Percentiles rank a stretch among this genome's conserved stretches.
Evolutionary conservation across 345 rosid genomes (phyloP).

Genomic region (Hypericum perforatum): DNA sequence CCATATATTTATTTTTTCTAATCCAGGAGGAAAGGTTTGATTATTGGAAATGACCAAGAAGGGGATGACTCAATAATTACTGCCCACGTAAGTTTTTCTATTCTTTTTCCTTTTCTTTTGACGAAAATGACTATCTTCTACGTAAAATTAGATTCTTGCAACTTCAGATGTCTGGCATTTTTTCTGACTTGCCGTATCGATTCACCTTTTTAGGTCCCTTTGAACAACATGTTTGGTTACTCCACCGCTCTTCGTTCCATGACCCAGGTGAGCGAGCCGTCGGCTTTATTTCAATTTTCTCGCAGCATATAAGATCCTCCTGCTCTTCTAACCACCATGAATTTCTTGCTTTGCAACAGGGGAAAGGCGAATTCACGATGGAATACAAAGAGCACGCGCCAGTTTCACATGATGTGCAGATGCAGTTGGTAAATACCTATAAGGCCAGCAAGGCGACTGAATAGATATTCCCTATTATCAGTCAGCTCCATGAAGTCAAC

Average conservation of each 20-base stretch:
- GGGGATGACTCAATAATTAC: slow-evolving; percentile 83
- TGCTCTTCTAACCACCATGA: not conserved
- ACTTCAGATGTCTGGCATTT: no score
- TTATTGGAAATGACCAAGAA: slow-evolving; percentile 93
- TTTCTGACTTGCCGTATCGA: no score
- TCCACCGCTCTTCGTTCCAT: slow-evolving; percentile 92
- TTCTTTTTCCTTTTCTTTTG: not conserved
- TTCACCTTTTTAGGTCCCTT: slow-evolving; percentile 69
- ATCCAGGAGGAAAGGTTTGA: slow-evolving; percentile 91
- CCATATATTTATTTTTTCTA: slow-evolving; percentile 4
- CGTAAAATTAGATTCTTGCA: not conserved
- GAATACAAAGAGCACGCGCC: slow-evolving; percentile 92
- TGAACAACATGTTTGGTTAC: slow-evolving; percentile 98
- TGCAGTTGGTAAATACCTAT: slow-evolving; percentile 66
- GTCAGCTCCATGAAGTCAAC: no score
- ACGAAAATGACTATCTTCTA: not conserved
- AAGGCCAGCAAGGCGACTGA: slow-evolving; percentile 49
- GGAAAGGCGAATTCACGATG: slow-evolving; percentile 98
- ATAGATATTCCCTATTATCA: slow-evolving; percentile 19
- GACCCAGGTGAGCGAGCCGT: slow-evolving; percentile 55
- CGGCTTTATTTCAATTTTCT: not conserved
- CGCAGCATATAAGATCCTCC: not conserved
- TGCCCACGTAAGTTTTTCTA: slow-evolving; percentile 48
- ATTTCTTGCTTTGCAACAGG: slow-evolving; percentile 28
- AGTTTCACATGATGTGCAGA: slow-evolving; percentile 82